Base-by-base conservation (phyloP, 2,329 filamentous ascomycete genomes). In the Fusarium dimerum region DNA sequence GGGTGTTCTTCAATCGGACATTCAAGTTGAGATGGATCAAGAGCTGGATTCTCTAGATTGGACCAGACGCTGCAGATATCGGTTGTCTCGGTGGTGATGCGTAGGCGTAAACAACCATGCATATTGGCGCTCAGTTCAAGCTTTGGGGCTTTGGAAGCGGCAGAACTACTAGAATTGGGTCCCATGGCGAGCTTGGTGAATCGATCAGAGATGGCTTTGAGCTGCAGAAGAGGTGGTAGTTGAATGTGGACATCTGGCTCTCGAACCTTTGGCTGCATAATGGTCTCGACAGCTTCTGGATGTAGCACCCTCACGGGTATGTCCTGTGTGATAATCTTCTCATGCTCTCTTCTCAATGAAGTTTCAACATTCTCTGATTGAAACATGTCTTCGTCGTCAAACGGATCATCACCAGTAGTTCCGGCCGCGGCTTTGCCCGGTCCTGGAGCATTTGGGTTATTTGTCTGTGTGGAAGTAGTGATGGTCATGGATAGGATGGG, bases 191-290 rank as follows among this genome's bases (percentile, higher is more conserved):
- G 83, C 66, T 90, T 93, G 40, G 92, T 97, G 73, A 97, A 97
- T 48, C 94, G 87, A 71, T 99, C 94, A 5, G 91, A 96, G 56
- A 99, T 94, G 57, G 88, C 88, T 69, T 97, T 97, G 52, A 99
- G 80, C 67, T 97, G 92, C 40, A 92, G 78, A 5, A 99, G 77
- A 6, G 90, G 87, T 0, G 94, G 94, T 4, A 99, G 80, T 48
- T 92, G 86, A 66, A 99, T 96, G 73, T 97, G 89, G 3, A 97
- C 92, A 66, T 97, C 94, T 39, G 93, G 91, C 63, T 96, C 92
- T 53, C 90, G 87, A 53, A 92, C 91, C 55, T 87, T 86, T 13
- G 94, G 94, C 74, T 99, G 93, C 75, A 96, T 91, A 56, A 97
- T 86, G n/a, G 86, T 89, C 66, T 94, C 89, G n/a, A 97, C 91